Evolutionary conservation across 257 asterid genomes (phyloP).

Genomic region (Solanum bulbocastanum): DNA sequence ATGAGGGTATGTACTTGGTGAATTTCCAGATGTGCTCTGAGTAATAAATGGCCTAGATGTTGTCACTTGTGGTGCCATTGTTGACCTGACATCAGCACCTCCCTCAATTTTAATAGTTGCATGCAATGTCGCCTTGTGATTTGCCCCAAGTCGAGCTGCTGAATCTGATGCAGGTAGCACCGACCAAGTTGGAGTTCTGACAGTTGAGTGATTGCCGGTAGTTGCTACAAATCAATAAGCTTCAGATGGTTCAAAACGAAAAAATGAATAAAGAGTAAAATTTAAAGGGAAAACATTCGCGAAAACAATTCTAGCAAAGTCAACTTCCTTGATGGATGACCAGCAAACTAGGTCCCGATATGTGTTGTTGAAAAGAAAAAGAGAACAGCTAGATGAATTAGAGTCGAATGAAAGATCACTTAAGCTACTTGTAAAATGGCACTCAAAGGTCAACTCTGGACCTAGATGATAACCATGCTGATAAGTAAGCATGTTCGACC

Average conservation of each 20-base stretch:
- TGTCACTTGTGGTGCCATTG: constrained; percentile 34
- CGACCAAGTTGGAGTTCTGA: constrained; percentile 70
- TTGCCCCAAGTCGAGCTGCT: constrained; percentile 37
- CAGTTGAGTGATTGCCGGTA: constrained; percentile 34
- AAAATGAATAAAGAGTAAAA: not conserved
- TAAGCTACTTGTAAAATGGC: not conserved
- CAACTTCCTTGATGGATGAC: not conserved
- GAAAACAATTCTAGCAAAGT: not conserved
- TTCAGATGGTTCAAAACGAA: constrained; percentile 16
- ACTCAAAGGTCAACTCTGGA: not conserved
- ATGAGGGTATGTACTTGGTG: constrained; percentile 16
- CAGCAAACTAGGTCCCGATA: not conserved
- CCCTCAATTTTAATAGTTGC: constrained; percentile 49
- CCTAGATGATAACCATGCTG: not conserved
- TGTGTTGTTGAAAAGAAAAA: not conserved
- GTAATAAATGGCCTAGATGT: constrained; percentile 34
- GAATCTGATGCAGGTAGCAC: constrained; percentile 48
- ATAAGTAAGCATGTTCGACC: not conserved
- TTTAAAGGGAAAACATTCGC: not conserved
- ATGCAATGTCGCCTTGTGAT: constrained; percentile 38
- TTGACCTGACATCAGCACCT: constrained; percentile 35
- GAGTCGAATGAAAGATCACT: not conserved
- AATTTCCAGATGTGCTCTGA: constrained; percentile 38
- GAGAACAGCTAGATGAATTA: not conserved
- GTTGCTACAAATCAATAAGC: constrained; percentile 21